Conservation (phyloP, 2,329 filamentous ascomycete genomes). For the Calonectria pseudoreteaudii region DNA sequence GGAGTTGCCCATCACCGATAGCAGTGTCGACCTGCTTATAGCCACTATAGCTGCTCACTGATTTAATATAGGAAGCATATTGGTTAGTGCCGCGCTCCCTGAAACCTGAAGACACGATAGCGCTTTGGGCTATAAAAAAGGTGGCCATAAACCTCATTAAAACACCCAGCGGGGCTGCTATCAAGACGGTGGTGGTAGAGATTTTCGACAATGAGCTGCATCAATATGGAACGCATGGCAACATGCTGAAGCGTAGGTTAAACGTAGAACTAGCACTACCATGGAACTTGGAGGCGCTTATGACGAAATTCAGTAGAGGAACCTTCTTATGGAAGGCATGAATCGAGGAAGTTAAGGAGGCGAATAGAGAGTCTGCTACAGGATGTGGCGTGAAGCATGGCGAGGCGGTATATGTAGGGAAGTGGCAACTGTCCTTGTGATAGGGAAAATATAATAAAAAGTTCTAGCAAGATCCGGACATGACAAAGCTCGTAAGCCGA, state of each 20-base stretch:
- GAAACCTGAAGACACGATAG: constrained; percentile 64
- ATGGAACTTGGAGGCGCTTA: not conserved
- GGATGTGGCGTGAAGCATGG: not conserved
- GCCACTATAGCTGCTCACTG: constrained; percentile 66
- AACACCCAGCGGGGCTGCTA: not conserved
- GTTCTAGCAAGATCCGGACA: too few species aligned
- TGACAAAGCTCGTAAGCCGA: too few species aligned
- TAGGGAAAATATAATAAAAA: not conserved
- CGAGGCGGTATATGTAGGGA: not conserved
- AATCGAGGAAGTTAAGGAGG: not conserved
- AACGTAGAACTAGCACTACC: not conserved
- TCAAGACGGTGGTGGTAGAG: not conserved
- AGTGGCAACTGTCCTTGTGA: not conserved
- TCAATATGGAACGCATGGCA: not conserved
- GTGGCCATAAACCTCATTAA: not conserved
- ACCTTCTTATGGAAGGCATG: not conserved
- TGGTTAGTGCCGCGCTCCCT: constrained; percentile 58
- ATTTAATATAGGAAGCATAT: constrained; percentile 67
- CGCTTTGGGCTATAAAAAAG: constrained; percentile 55
- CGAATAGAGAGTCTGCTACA: not conserved
- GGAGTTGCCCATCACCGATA: constrained; percentile 44
- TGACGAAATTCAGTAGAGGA: not conserved
- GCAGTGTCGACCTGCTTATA: constrained; percentile 61
- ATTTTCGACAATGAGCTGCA: not conserved
- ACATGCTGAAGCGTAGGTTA: not conserved